phyloP scores from a whole-genome alignment of 805 yeast genomes.

The Blastobotrys terrestris region DNA sequence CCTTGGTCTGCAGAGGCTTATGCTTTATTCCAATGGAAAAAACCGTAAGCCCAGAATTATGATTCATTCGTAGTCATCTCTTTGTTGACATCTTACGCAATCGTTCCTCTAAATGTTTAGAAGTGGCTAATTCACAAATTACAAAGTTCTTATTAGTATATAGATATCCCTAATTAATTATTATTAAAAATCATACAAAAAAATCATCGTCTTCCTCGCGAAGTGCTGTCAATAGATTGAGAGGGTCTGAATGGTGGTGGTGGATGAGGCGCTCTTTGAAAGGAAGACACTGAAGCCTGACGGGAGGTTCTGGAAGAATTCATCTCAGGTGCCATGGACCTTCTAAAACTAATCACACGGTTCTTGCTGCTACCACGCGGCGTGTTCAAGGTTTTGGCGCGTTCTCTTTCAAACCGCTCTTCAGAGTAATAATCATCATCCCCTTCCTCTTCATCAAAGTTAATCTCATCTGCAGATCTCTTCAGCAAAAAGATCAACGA shows the following conservation, averaged over 20 bases:
- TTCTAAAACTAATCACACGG: conserved; percentile 19
- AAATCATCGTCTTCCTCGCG: background rate
- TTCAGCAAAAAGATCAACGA: conserved; percentile 71
- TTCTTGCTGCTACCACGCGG: conserved; percentile 3
- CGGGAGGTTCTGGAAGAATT: conserved; percentile 9
- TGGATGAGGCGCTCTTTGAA: background rate
- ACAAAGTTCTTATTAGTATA: background rate
- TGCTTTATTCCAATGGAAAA: conserved; percentile 22
- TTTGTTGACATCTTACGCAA: no score
- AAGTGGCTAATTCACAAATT: no score
- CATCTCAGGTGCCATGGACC: conserved; percentile 24
- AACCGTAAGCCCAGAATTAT: background rate
- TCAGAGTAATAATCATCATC: conserved; percentile 13
- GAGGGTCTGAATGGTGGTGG: background rate
- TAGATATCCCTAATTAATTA: background rate
- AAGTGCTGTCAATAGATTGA: background rate
- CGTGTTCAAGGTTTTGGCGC: conserved; percentile 11
- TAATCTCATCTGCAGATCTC: conserved; percentile 21
- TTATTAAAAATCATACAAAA: background rate
- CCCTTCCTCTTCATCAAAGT: conserved; percentile 21
- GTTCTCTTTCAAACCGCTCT: conserved; percentile 15
- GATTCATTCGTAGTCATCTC: no score
- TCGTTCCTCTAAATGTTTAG: no score
- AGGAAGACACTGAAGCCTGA: conserved; percentile 1
- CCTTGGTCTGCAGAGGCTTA: conserved; percentile 30